Evolutionary conservation across 768 basidiomycete genomes (phyloP).

Genomic region (Hortiboletus campestris): DNA sequence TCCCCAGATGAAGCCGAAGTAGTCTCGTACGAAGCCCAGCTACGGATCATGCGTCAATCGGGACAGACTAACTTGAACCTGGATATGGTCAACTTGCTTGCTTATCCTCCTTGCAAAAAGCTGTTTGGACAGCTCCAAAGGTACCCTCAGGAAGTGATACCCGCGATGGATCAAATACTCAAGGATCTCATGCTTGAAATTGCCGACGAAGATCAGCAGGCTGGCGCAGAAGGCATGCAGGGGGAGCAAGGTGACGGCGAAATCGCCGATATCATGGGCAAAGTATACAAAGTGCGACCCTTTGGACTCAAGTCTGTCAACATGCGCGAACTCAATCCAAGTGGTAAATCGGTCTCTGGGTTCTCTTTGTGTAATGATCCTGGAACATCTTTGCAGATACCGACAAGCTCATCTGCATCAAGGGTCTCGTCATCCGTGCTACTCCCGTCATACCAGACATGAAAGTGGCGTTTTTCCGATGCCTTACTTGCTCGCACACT

Average conservation of each 20-base stretch:
- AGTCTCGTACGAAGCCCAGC: constrained; percentile 73
- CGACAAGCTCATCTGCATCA: constrained; percentile 94
- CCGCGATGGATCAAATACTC: constrained; percentile 94
- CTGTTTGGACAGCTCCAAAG: constrained; percentile 81
- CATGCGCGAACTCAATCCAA: constrained; percentile 94
- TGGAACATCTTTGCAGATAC: constrained; percentile 60
- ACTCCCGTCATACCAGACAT: constrained; percentile 99
- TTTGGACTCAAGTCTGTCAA: constrained; percentile 82
- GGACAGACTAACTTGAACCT: constrained; percentile 93
- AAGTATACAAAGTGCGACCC: constrained; percentile 91
- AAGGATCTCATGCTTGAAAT: constrained; percentile 90
- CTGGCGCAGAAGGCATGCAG: constrained; percentile 70
- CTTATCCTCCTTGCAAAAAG: constrained; percentile 84
- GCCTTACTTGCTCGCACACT: constrained; percentile 94
- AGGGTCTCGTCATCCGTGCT: constrained; percentile 95
- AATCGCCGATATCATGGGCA: constrained; percentile 82
- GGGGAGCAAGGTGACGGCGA: constrained; percentile 79
- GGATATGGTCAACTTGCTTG: constrained; percentile 80
- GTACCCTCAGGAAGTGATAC: constrained; percentile 96
- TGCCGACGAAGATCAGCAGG: constrained; percentile 76
- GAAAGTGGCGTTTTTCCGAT: constrained; percentile 98
- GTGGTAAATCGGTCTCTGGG: constrained; percentile 48
- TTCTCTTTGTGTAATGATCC: not conserved
- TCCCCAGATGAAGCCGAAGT: constrained; percentile 68
- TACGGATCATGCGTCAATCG: constrained; percentile 84